A percentile compares a stretch with the other conserved stretches of the same genome.
phyloP scores from a whole-genome alignment of 805 yeast species.

The Candida alai region DNA sequence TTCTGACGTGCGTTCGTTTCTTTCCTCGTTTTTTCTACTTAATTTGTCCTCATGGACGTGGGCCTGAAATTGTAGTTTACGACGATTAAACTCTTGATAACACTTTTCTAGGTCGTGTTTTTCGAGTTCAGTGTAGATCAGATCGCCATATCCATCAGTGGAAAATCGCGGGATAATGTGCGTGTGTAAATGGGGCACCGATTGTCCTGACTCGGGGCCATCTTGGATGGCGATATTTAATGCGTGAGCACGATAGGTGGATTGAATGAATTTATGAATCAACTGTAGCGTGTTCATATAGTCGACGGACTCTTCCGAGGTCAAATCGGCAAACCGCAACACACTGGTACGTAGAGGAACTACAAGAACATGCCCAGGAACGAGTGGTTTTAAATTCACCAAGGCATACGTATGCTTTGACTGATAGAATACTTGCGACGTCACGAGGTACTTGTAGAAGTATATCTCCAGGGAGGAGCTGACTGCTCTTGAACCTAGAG shows the following conservation, averaged over 20 bases:
- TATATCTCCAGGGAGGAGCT: slow-evolving; percentile 30
- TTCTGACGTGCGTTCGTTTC: slow-evolving; percentile 55
- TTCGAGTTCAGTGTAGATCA: slow-evolving; percentile 64
- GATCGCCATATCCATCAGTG: slow-evolving; percentile 51
- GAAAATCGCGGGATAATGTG: slow-evolving; percentile 85
- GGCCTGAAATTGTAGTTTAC: slow-evolving; percentile 20
- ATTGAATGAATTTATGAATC: slow-evolving; percentile 63
- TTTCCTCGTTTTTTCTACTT: slow-evolving; percentile 43
- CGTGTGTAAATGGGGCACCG: slow-evolving; percentile 93
- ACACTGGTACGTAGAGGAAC: slow-evolving; percentile 72
- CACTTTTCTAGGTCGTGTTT: slow-evolving; percentile 42
- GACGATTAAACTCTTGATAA: slow-evolving; percentile 22
- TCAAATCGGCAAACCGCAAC: slow-evolving; percentile 63
- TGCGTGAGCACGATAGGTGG: slow-evolving; percentile 72
- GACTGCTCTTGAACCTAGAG: too few species aligned
- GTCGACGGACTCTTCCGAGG: slow-evolving; percentile 69
- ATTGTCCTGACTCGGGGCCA: slow-evolving; percentile 94
- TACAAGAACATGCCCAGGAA: slow-evolving; percentile 89
- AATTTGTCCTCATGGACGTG: slow-evolving; percentile 14
- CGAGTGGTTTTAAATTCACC: slow-evolving; percentile 88
- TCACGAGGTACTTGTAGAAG: slow-evolving; percentile 54
- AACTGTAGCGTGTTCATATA: slow-evolving; percentile 72
- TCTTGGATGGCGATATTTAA: slow-evolving; percentile 92
- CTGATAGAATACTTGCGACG: slow-evolving; percentile 53
- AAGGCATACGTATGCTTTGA: slow-evolving; percentile 73